Conservation (phyloP, 2,329 filamentous ascomycete genomes). For the Claviceps monticola region DNA sequence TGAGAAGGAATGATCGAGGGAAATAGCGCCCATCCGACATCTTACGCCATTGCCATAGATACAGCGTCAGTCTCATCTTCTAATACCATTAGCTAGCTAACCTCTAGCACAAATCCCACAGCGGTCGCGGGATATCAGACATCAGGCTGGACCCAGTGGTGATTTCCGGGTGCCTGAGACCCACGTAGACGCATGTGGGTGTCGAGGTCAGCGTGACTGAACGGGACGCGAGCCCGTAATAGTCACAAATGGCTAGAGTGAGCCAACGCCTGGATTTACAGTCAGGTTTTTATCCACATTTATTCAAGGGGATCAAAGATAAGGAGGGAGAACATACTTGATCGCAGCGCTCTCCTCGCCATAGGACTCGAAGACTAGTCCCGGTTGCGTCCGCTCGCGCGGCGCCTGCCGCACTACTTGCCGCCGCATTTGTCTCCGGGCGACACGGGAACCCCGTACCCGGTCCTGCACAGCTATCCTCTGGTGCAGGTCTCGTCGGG, state of each 20-base stretch:
- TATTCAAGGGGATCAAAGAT: too few relatives aligned
- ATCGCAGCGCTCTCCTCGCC: conserved; percentile 65
- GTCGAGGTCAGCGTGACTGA: conserved; percentile 61
- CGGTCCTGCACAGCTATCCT: conserved; percentile 28
- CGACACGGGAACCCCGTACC: conserved; percentile 19
- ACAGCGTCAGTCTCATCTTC: too few relatives aligned
- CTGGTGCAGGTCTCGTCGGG: conserved; percentile 29
- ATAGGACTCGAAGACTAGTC: conserved; percentile 66
- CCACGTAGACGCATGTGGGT: conserved; percentile 67
- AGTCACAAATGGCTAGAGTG: conserved; percentile 80
- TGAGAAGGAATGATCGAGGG: too few relatives aligned
- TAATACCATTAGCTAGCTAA: too few relatives aligned
- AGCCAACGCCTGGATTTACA: conserved; percentile 58
- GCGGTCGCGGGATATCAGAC: conserved; percentile 39
- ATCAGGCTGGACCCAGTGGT: conserved; percentile 9
- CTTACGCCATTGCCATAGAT: too few relatives aligned
- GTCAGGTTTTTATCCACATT: too few relatives aligned
- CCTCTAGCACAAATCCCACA: conserved; percentile 45
- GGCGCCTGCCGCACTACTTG: conserved; percentile 17
- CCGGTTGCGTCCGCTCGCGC: conserved; percentile 45
- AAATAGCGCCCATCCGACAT: too few relatives aligned
- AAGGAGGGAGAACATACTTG: conserved; percentile 45
- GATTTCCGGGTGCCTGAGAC: conserved; percentile 39
- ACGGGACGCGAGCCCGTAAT: conserved; percentile 80
- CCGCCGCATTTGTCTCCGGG: conserved; percentile 26